Base-by-base conservation (phyloP, 2,329 filamentous ascomycete genomes). In the Cercospora zeina region DNA sequence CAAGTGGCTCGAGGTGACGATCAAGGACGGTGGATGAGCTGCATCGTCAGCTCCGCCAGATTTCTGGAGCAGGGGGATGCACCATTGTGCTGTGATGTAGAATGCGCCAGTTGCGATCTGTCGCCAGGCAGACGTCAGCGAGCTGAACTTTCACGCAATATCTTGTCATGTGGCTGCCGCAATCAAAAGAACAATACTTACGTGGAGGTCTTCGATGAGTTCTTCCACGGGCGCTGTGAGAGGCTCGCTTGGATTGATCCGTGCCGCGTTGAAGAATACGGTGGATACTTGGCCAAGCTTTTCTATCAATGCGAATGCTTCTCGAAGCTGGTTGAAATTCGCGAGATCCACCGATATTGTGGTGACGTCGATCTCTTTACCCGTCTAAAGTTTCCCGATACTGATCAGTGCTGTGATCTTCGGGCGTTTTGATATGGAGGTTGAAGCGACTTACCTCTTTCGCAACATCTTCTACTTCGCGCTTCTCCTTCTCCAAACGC, bases 181-280 rank as follows among this genome's bases (percentile, higher is more conserved):
- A 13, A n/a, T n/a, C n/a, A n/a, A n/a, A n/a, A n/a, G n/a, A n/a
- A 30, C 10, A 14, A 14, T n/a, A 37, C 55, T n/a, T 11, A 62
- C 62, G 13, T 27, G 49, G 24, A 62, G 62, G 16, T 66, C 64
- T 21, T 66, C 64, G 16, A 62, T 62, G 2, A 66, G 8, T 47
- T 66, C 64, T 13, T 59, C 59, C 4, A 64, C 45, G 10, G 58
- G 33, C 8, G 62, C 58, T 14, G 36, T 56, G 21, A 66, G 42
- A 16, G 60, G 33, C 13, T 64, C 62, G 21, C 51, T 55, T 13
- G 50, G 19, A 31, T 42, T 37, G 21, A 66, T 57, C n/a, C 51
- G 30, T 21, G 64, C 64, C 1, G 64, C 64, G n/a, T 65, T 62
- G 55, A 54, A 66, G 24, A 65, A 62, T 2, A 66, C 61, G 30